Evolutionary conservation across 148 eudicot species (phyloP).

Genomic region (Rhododendron henanense): DNA sequence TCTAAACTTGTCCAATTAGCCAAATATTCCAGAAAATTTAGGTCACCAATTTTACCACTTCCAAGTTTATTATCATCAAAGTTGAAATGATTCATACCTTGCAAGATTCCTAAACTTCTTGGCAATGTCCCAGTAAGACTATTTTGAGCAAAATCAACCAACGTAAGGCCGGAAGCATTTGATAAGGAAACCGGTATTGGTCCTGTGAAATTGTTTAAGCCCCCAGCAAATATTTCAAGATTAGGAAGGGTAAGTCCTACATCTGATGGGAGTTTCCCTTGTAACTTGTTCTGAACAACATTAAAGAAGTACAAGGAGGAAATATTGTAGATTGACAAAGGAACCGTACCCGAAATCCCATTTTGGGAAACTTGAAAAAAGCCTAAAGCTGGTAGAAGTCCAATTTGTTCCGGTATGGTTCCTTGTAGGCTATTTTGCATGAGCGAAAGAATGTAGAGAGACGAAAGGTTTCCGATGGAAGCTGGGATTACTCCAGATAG

Average conservation of each 20-base stretch:
- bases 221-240: conserved; percentile 10
- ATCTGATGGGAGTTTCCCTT: conserved; percentile 13
- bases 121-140: conserved; percentile 23
- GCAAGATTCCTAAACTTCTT: conserved; percentile 5
- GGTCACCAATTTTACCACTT: background rate
- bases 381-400: conserved; percentile 1
- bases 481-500: conserved; percentile 31
- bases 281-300: conserved; percentile 7
- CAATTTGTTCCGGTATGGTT: conserved; percentile 15
- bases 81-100: background rate
- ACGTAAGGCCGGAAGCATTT: conserved; percentile 16
- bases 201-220: conserved; percentile 22
- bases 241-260: conserved; percentile 18
- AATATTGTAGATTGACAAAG: conserved; percentile 19
- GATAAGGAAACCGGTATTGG: conserved; percentile 24
- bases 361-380: conserved; percentile 11
- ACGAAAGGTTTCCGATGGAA: conserved; percentile 30
- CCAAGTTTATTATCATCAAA: conserved; percentile 12
- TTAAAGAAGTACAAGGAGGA: conserved; percentile 8
- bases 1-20: conserved; percentile 18
- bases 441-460: conserved; percentile 1
- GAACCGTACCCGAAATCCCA: conserved; percentile 16
- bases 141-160: conserved; percentile 18
- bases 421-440: conserved; percentile 6
- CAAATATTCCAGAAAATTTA: conserved; percentile 7